A percentile compares a stretch with the other conserved stretches of the same genome.
Evolutionary conservation across 2,329 filamentous ascomycete species (phyloP).

Genomic region (Fusarium duplospermum): DNA sequence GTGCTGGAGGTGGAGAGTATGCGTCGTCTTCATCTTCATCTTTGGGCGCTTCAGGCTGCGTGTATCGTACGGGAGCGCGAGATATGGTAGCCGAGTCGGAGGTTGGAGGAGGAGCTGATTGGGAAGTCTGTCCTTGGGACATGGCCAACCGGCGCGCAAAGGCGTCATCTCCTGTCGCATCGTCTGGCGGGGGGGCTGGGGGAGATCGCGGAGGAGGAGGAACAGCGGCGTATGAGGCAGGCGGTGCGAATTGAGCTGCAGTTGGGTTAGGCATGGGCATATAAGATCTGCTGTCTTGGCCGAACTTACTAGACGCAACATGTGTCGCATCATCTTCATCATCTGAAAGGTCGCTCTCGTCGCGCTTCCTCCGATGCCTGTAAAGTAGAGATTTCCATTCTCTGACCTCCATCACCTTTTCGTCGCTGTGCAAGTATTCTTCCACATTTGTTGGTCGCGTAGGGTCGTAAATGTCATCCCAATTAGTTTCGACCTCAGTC

Average conservation of each 20-base stretch:
- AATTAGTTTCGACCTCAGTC: slow-evolving; percentile 73
- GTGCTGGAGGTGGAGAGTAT: slow-evolving; percentile 59
- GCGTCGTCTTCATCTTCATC: slow-evolving; percentile 56
- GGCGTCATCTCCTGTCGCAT: slow-evolving; percentile 75
- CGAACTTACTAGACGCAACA: slow-evolving; percentile 50
- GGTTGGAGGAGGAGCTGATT: slow-evolving; percentile 47
- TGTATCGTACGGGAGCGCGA: slow-evolving; percentile 81
- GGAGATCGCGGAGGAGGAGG: slow-evolving; percentile 65
- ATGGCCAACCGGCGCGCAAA: slow-evolving; percentile 73
- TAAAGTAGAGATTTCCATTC: slow-evolving; percentile 90
- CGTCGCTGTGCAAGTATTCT: slow-evolving; percentile 86
- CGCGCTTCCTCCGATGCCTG: slow-evolving; percentile 68
- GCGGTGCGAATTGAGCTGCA: slow-evolving; percentile 70
- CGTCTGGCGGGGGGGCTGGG: slow-evolving; percentile 61
- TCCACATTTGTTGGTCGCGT: slow-evolving; percentile 84
- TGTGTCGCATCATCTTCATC: slow-evolving; percentile 49
- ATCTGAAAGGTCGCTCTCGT: slow-evolving; percentile 50
- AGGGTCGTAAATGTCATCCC: slow-evolving; percentile 93
- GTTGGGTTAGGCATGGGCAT: slow-evolving; percentile 30
- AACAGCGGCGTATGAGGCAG: slow-evolving; percentile 66
- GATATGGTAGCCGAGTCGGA: slow-evolving; percentile 73
- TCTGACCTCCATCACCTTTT: slow-evolving; percentile 80
- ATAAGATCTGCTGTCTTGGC: neutral
- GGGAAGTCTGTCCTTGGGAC: slow-evolving; percentile 56
- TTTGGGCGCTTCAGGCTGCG: slow-evolving; percentile 37